Base-by-base conservation (phyloP, 1,284 basidiomycete genomes). In the Cystobasidium slooffiae region DNA sequence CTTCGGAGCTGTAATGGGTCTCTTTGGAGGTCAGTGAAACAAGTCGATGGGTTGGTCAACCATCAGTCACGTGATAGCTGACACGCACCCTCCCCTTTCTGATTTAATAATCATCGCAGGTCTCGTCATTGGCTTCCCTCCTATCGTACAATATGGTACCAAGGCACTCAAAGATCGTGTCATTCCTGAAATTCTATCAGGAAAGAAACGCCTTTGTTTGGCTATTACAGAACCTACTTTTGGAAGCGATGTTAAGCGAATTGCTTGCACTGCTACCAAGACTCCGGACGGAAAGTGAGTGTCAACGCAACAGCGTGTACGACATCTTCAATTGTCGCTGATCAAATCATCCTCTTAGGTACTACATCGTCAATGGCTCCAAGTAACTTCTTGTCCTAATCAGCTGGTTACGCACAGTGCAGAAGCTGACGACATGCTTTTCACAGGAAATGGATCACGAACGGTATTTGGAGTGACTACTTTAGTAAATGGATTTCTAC, bases 1-100 rank as follows among this genome's bases (percentile, higher is more conserved):
- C 53, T 67, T 61, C 74, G 81, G 82, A 37, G 81, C 81, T 69
- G 80, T 80, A 73, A 81, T 82, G 76, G 83, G 79, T 58, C 75
- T 84, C 24, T 76, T 83, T 51, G 83, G 82, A 24, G 83, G 83
- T n/a, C n/a, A n/a, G n/a, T n/a, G n/a, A n/a, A n/a, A n/a, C n/a
- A n/a, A n/a, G n/a, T n/a, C n/a, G n/a, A n/a, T n/a, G n/a, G n/a
- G n/a, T n/a, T n/a, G 10, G 8, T 1, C 44, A 49, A 20, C 5
- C 14, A 47, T 63, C 18, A 2, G 18, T 22, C 39, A 52, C 63
- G 9, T 65, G n/a, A 12, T 24, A 44, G 41, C 59, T n/a, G n/a
- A 24, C 22, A 31, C 31, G 31, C 31, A 31, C 31, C 2, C 31
- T 31, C 9, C 20, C 39, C 41, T 8, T 1, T n/a, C 8, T 16